These are phyloP conservation scores for Mycena albidolilacea DNA, from an alignment of 768 basidiomycete genomes.

Conservation along the genomic window DNA sequence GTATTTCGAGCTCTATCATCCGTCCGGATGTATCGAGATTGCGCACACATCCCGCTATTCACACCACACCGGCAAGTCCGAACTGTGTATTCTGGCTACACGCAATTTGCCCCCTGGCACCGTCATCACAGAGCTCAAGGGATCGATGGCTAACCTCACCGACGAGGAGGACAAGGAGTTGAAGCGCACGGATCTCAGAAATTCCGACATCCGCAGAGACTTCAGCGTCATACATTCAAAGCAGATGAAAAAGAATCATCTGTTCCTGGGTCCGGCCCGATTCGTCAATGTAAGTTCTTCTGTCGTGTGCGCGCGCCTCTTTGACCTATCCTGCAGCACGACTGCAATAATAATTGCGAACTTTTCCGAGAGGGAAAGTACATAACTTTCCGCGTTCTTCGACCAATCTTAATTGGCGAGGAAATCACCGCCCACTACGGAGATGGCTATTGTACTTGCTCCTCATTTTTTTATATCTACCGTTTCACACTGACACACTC, in stretches of 20 bases:
- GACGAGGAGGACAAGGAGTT: constrained; percentile 90
- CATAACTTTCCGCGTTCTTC: constrained; percentile 89
- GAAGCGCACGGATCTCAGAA: constrained; percentile 84
- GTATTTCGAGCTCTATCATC: constrained; percentile 90
- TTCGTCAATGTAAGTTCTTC: constrained; percentile 85
- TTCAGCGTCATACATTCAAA: constrained; percentile 94
- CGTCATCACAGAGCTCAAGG: constrained; percentile 90
- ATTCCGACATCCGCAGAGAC: constrained; percentile 85
- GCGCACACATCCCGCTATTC: constrained; percentile 91
- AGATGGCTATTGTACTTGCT: constrained; percentile 91
- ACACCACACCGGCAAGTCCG: constrained; percentile 89
- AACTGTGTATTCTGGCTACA: constrained; percentile 90
- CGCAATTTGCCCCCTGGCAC: constrained; percentile 75
- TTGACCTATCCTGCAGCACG: constrained; percentile 70
- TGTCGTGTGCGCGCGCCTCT: constrained; percentile 41
- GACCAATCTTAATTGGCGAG: constrained; percentile 84
- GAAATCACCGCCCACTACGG: constrained; percentile 94
- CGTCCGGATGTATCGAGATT: constrained; percentile 88
- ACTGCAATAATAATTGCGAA: constrained; percentile 92
- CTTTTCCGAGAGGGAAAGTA: constrained; percentile 91
- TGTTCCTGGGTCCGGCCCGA: constrained; percentile 92
- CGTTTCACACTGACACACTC: constrained; percentile 41
- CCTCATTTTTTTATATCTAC: constrained; percentile 35
- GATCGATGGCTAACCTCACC: constrained; percentile 90
- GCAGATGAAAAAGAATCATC: constrained; percentile 92